phyloP scores from a whole-genome alignment of 345 rosid genomes.

The Firmiana major region DNA sequence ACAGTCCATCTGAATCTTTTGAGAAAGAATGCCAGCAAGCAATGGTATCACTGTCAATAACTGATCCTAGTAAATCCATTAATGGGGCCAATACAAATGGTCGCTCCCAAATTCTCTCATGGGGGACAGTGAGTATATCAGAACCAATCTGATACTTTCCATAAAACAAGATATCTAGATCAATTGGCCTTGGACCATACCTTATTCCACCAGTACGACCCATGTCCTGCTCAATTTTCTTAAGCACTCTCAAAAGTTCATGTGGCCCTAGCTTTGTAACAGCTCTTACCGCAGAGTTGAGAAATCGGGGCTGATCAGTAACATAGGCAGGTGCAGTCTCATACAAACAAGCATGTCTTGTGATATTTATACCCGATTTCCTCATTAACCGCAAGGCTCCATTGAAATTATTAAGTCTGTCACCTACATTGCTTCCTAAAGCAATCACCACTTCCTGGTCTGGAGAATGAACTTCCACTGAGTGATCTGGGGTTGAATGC shows the following conservation, averaged over 20 bases:
- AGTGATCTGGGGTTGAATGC: conserved; percentile 30
- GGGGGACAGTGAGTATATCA: conserved; percentile 63
- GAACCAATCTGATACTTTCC: conserved; percentile 64
- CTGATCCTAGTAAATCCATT: conserved; percentile 73
- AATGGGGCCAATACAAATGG: conserved; percentile 91
- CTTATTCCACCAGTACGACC: conserved; percentile 75
- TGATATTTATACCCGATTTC: conserved; percentile 51
- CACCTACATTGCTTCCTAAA: conserved; percentile 84
- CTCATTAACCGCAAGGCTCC: conserved; percentile 67
- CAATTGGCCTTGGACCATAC: conserved; percentile 87
- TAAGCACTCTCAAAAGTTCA: conserved; percentile 63
- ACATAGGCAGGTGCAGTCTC: conserved; percentile 90
- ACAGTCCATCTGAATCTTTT: conserved; percentile 44
- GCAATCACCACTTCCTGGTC: conserved; percentile 90
- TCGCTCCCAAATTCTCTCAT: conserved; percentile 88
- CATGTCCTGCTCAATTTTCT: conserved; percentile 72
- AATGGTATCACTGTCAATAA: conserved; percentile 60
- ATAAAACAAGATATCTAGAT: conserved; percentile 83
- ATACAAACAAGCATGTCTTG: conserved; percentile 73
- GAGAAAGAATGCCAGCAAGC: conserved; percentile 81
- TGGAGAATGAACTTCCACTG: conserved; percentile 49
- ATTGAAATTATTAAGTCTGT: conserved; percentile 60
- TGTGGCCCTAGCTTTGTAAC: conserved; percentile 79
- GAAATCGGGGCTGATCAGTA: conserved; percentile 81
- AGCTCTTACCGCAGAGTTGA: conserved; percentile 82